Evolutionary conservation across 2,329 filamentous ascomycete species (phyloP), one percentile per base, ranked within the genome.

Genomic region (Pseudopithomyces maydicus): DNA sequence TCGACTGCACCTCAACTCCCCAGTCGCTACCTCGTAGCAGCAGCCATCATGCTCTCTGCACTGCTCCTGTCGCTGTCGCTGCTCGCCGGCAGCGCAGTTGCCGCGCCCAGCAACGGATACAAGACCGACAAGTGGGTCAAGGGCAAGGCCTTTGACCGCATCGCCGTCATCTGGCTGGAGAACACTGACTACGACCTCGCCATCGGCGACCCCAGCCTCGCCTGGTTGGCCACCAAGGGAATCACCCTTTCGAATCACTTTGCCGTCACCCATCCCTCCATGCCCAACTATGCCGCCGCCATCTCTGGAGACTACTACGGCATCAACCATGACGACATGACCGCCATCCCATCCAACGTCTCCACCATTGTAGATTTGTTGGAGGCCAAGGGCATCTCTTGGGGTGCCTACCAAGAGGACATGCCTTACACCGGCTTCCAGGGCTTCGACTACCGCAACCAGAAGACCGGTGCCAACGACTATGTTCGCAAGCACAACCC

Each of bases 401-500:
- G 78, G 88, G 80, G 70, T 49, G 80, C 88, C 62, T 95, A 94
- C 77, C 85, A 92, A 74, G 90, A 95, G 72, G 88, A 91, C 68
- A 82, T 89, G 81, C 91, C 91, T 2, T 92, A 87, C 72, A 55
- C 85, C 2, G 91, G 91, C 12, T 94, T 86, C 76, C 83, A 90
- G 73, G 90, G 90, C 1, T 65, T 73, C 63, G 44, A 66, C 3
- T 79, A 77, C 0, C 91, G 80, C 72, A 80, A 85, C 54, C 91
- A 92, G 75, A 59, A 85, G 64, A 90, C 83, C 2, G 83, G 84
- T 29, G 82, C 83, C 47, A 90, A 92, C 67, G 86, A 89, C 77
- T 95, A 95, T 71, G 90, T 94, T 7, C 87, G 91, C 70, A 94
- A 95, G 78, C 91, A 95, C 79, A 92, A 93, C 71, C 82, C 79